Evolutionary conservation across 306 rosid species (phyloP).

Genomic region (Chamaecrista fasciculata): DNA sequence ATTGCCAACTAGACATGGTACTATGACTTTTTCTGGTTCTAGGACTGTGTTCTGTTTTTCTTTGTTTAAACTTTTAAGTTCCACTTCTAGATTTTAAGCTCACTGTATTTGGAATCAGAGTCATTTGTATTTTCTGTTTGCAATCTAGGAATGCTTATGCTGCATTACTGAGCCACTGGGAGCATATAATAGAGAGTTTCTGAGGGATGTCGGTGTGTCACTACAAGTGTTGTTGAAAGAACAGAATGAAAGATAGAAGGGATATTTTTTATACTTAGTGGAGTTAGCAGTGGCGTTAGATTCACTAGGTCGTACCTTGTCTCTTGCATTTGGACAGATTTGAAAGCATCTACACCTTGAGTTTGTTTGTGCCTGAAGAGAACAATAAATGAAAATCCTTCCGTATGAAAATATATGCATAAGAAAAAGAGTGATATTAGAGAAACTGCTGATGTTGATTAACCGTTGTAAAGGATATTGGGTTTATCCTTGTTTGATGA

Average conservation of each 20-base stretch:
- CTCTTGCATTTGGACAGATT: slow-evolving; percentile 4
- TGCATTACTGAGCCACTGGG: slow-evolving; percentile 1
- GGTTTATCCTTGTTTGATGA: slow-evolving; percentile 1
- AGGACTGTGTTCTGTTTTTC: neutral
- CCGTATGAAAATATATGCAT: neutral
- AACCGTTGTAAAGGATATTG: neutral
- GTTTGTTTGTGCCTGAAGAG: neutral
- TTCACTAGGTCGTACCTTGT: neutral
- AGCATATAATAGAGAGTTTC: neutral
- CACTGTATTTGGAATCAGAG: neutral
- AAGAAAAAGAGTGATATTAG: neutral
- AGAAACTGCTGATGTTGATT: neutral
- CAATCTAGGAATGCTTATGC: neutral
- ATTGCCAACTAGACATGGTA: neutral
- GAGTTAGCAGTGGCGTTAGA: neutral
- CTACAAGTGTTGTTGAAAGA: neutral
- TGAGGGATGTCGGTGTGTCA: neutral
- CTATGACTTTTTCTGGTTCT: neutral
- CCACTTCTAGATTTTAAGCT: neutral
- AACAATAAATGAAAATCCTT: neutral
- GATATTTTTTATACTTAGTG: neutral
- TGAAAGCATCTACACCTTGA: neutral
- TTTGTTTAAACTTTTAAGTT: neutral
- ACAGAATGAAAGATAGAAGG: neutral
- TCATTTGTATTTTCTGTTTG: slow-evolving; percentile 1